These are phyloP conservation scores for Rhizopogon vesiculosus DNA, from an alignment of 768 basidiomycete genomes.

Conservation along the genomic window DNA sequence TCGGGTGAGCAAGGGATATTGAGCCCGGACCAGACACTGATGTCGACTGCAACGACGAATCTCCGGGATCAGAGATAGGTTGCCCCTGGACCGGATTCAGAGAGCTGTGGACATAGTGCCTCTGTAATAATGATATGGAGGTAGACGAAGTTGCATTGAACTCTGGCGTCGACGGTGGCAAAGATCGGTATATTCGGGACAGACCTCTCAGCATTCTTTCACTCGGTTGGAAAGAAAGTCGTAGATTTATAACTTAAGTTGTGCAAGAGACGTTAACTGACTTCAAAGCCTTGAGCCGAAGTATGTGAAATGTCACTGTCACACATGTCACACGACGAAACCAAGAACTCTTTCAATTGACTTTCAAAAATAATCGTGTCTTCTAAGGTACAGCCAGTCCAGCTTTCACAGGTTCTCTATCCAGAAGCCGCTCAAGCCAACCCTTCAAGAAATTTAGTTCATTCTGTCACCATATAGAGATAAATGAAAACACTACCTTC, in stretches of 20 bases:
- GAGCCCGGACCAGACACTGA: conserved; percentile 3
- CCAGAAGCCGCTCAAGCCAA: conserved; percentile 24
- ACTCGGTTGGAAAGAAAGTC: not conserved
- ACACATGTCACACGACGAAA: not conserved
- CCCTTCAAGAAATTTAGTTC: conserved; percentile 11
- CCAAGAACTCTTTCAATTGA: too few relatives aligned
- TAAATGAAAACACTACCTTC: conserved; percentile 33
- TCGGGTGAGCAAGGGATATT: conserved; percentile 11
- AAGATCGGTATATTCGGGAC: not conserved
- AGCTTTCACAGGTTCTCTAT: conserved; percentile 17
- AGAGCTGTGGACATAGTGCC: not conserved
- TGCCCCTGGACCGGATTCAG: not conserved
- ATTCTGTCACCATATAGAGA: not conserved
- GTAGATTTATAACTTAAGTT: not conserved
- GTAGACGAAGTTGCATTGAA: not conserved
- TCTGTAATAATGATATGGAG: not conserved
- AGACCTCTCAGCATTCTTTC: not conserved
- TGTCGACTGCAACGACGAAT: not conserved
- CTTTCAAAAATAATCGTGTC: not conserved
- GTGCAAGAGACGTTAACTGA: too few relatives aligned
- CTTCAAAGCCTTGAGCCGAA: too few relatives aligned
- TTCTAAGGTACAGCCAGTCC: conserved; percentile 15
- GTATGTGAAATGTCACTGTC: not conserved
- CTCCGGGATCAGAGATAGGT: conserved; percentile 3
- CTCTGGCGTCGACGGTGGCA: not conserved